Evolutionary conservation across 2,329 filamentous ascomycete species (phyloP), one percentile per base, ranked within the genome.

Genomic region (Tolypocladium nubicola): DNA sequence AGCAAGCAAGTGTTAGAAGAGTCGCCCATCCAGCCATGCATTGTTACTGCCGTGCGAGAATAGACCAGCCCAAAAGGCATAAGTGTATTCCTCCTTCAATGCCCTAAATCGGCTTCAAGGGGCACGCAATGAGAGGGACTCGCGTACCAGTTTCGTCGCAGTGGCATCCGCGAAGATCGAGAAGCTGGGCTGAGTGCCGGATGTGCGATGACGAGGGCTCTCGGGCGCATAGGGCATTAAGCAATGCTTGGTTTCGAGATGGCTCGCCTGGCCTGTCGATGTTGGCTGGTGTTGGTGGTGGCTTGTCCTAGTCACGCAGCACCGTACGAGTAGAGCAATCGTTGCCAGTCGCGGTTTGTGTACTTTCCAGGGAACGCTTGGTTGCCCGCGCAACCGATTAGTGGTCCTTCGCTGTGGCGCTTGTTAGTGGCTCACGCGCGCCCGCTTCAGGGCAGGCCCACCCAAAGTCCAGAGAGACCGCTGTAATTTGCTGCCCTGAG

Each of bases 161-260:
- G 30, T 52, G 30, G 47, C 47, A 52, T 37, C 47, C 47, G 47
- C 19, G 19, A 19, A 52, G 30, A 52, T 35, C 19, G 47, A 35
- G 30, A 11, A 21, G 30, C 30, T n/a, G 30, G 35, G 47, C 47
- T 35, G 30, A 35, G 47, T n/a, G 47, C 3, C 4, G 30, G 47
- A 52, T 37, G 47, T 52, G 30, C 47, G 33, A 52, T 21, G 30
- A 13, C 47, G 30, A 37, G 37, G 26, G 30, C 30, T 37, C 47
- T 21, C 19, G 21, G 47, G 47, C 47, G 30, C 14, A 35, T 30
- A 54, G 56, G 60, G 53, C 64, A 68, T 64, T 64, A 65, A 70
- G 59, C 58, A 63, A 68, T 71, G 65, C 63, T 68, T 57, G 55
- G 59, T 58, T 23, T 52, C 30, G 47, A 58, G 47, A 57, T 54